Evolutionary conservation across 805 yeast species (phyloP).

Genomic region (Lachancea cidri): DNA sequence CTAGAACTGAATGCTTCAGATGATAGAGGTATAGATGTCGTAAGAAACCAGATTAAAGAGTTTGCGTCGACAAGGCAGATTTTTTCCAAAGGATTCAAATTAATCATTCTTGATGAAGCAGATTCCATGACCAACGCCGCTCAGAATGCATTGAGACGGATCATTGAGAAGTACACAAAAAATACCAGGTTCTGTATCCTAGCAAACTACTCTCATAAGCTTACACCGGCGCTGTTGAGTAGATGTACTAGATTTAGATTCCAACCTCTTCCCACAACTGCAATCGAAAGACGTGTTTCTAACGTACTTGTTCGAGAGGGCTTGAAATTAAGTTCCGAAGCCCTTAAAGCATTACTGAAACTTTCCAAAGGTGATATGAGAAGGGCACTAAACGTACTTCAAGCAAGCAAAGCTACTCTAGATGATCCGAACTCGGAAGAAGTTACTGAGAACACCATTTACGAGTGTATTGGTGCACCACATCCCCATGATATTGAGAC

Average conservation of each 20-base stretch:
- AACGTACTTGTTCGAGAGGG: conserved; percentile 67
- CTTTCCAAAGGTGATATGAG: conserved; percentile 96
- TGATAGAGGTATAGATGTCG: conserved; percentile 96
- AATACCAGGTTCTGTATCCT: conserved; percentile 93
- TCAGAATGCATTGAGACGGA: conserved; percentile 72
- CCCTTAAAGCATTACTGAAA: conserved; percentile 57
- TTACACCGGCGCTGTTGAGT: conserved; percentile 90
- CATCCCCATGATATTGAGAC: conserved; percentile 78
- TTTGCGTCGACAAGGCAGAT: conserved; percentile 96
- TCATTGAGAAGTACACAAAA: conserved; percentile 86
- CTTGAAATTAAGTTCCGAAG: conserved; percentile 52
- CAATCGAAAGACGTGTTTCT: conserved; percentile 63
- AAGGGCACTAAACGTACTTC: conserved; percentile 85
- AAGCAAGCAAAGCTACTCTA: conserved; percentile 83
- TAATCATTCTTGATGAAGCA: conserved; percentile 92
- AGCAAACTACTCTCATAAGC: conserved; percentile 93
- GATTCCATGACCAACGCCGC: conserved; percentile 91
- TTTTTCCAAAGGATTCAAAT: conserved; percentile 77
- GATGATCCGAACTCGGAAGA: conserved; percentile 44
- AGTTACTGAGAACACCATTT: conserved; percentile 70
- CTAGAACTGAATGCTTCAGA: conserved; percentile 94
- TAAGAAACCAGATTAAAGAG: conserved; percentile 93
- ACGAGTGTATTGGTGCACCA: conserved; percentile 95
- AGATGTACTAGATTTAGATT: conserved; percentile 95
- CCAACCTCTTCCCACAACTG: conserved; percentile 65